A percentile compares a stretch with the other conserved stretches of the same genome.
Evolutionary conservation across 768 basidiomycete species (phyloP).

Genomic region (Floccularia luteovirens): DNA sequence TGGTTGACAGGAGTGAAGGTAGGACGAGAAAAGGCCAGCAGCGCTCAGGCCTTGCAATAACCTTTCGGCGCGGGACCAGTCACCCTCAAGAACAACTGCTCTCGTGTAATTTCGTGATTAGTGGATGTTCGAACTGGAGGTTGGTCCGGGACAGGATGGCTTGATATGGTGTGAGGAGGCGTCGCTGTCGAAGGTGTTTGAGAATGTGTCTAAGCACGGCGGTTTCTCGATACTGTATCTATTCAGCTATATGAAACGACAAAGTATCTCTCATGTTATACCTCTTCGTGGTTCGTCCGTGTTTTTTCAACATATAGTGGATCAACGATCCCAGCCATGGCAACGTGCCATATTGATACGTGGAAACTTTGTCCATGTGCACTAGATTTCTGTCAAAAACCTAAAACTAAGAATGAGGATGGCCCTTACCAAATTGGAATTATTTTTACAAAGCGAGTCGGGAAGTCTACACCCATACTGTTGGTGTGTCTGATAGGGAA

Average conservation of each 20-base stretch:
- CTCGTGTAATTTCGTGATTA: slow-evolving; percentile 58
- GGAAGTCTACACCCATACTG: slow-evolving; percentile 46
- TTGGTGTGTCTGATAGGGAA: slow-evolving; percentile 55
- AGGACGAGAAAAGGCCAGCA: slow-evolving; percentile 54
- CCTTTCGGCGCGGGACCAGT: slow-evolving; percentile 52
- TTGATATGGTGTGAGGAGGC: slow-evolving; percentile 59
- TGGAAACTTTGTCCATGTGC: slow-evolving; percentile 70
- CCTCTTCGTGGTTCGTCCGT: slow-evolving; percentile 52
- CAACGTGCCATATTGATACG: slow-evolving; percentile 72
- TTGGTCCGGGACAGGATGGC: slow-evolving; percentile 47
- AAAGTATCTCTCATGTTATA: slow-evolving; percentile 20
- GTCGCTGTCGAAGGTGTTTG: slow-evolving; percentile 72
- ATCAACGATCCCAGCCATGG: slow-evolving; percentile 53
- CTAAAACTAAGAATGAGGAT: slow-evolving; percentile 3
- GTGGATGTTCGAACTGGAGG: slow-evolving; percentile 60
- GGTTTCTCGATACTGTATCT: slow-evolving; percentile 55
- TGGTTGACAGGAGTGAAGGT: slow-evolving; percentile 50
- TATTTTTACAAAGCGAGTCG: slow-evolving; percentile 67
- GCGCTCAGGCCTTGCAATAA: slow-evolving; percentile 41
- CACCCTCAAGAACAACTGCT: slow-evolving; percentile 57
- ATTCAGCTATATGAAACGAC: slow-evolving; percentile 1
- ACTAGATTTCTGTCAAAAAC: slow-evolving; percentile 22
- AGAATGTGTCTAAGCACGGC: slow-evolving; percentile 59
- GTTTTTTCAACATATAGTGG: slow-evolving; percentile 48
- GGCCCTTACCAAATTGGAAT: slow-evolving; percentile 71